Percentiles rank a stretch among this genome's conserved stretches.
phyloP scores from a whole-genome alignment of 805 yeast genomes.

The Barnettozyma salicaria region DNA sequence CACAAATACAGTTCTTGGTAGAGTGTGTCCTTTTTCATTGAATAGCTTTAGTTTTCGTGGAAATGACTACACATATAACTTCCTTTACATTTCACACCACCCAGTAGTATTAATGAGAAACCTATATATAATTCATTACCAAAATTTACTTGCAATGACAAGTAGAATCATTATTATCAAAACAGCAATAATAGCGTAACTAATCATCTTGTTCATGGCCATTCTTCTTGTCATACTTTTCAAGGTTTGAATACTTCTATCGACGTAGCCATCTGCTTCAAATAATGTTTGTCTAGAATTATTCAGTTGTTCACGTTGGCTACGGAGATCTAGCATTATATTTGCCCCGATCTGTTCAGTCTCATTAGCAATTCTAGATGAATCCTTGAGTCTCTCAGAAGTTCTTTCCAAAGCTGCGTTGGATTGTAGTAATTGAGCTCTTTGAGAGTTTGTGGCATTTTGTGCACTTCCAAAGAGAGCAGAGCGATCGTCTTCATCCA shows the following conservation, averaged over 20 bases:
- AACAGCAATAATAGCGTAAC: conserved; percentile 87
- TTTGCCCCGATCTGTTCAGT: conserved; percentile 90
- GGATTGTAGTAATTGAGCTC: conserved; percentile 72
- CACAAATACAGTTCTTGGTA: background rate
- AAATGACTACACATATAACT: background rate
- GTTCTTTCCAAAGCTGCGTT: conserved; percentile 79
- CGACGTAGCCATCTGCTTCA: conserved; percentile 92
- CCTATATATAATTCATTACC: conserved; percentile 13
- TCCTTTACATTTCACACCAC: too few species aligned
- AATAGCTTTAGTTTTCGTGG: background rate
- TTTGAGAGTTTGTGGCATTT: conserved; percentile 53
- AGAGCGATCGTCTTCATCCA: conserved; percentile 67
- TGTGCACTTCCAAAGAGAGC: conserved; percentile 58
- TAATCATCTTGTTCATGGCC: conserved; percentile 85
- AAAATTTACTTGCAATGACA: conserved; percentile 69
- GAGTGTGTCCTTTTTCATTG: background rate
- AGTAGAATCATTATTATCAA: conserved; percentile 73
- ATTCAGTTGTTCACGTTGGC: conserved; percentile 88
- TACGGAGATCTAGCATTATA: conserved; percentile 78
- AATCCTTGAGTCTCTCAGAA: conserved; percentile 76
- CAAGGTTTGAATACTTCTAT: conserved; percentile 78
- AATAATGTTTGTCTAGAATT: conserved; percentile 80
- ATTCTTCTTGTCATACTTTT: conserved; percentile 88
- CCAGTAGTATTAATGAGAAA: too few species aligned
- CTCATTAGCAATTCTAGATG: conserved; percentile 85